Evolutionary conservation across 2,329 filamentous ascomycete genomes (phyloP).

Genomic region (Epichloe sylvatica): DNA sequence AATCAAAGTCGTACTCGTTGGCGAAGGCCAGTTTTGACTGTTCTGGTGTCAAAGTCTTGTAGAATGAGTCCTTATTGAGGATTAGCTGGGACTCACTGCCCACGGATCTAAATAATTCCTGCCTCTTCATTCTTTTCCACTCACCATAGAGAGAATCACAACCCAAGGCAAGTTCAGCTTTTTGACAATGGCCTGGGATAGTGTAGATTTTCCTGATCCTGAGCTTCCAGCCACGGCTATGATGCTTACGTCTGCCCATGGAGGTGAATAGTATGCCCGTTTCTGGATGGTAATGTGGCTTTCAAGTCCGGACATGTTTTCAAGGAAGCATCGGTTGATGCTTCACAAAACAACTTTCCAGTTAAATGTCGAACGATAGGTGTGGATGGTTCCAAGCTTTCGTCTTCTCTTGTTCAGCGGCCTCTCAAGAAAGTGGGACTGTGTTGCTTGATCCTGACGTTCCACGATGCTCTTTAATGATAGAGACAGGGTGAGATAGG

Average conservation of each 20-base stretch:
- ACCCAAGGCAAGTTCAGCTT: conserved; percentile 93
- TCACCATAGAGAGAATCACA: conserved; percentile 89
- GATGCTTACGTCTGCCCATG: conserved; percentile 92
- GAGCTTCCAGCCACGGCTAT: conserved; percentile 94
- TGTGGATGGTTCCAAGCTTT: background rate
- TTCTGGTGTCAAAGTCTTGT: conserved; percentile 73
- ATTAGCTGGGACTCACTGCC: conserved; percentile 10
- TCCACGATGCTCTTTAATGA: background rate
- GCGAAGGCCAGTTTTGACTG: conserved; percentile 67
- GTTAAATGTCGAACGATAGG: background rate
- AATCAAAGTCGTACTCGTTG: conserved; percentile 94
- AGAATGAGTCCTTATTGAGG: conserved; percentile 74
- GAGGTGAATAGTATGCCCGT: conserved; percentile 70
- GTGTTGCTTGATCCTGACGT: background rate
- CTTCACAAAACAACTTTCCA: background rate
- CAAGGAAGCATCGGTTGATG: background rate
- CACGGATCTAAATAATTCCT: background rate
- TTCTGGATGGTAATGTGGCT: conserved; percentile 38
- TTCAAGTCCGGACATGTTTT: conserved; percentile 19
- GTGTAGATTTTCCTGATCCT: conserved; percentile 84
- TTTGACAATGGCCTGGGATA: conserved; percentile 82
- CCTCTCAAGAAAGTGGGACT: background rate
- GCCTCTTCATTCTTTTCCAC: conserved; percentile 9
- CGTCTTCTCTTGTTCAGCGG: background rate
- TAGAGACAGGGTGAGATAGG: too few relatives aligned